A percentile compares a stretch with the other conserved stretches of the same genome.
Conservation (phyloP, 2,329 filamentous ascomycete species). For the Allantophomopsis lycopodina region DNA sequence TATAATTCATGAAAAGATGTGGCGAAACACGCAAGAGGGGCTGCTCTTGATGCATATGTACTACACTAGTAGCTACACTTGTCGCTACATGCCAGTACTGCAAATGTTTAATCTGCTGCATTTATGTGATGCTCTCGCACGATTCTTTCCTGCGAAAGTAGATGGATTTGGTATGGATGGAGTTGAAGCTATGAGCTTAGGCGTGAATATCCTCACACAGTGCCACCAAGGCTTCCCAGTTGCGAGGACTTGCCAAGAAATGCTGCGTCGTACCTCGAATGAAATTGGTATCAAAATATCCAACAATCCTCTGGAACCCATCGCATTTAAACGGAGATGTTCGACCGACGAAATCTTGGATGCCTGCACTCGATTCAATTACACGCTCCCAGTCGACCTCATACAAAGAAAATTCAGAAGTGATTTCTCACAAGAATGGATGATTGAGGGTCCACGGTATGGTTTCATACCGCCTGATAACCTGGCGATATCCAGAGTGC, state of each 20-base stretch:
- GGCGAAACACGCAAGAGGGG: conserved; percentile 17
- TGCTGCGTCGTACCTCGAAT: conserved; percentile 14
- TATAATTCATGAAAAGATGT: conserved; percentile 12
- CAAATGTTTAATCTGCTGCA: conserved; percentile 20
- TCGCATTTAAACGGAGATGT: conserved; percentile 5
- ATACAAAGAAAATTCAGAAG: conserved; percentile 15
- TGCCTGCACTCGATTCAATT: conserved; percentile 16
- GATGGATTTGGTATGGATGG: conserved; percentile 11
- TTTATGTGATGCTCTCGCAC: conserved; percentile 15
- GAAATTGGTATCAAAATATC: conserved; percentile 12
- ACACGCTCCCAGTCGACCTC: conserved; percentile 13
- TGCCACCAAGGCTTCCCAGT: conserved; percentile 15
- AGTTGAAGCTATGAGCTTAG: conserved; percentile 13
- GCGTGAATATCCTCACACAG: conserved; percentile 14
- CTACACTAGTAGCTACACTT: conserved; percentile 15
- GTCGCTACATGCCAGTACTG: conserved; percentile 17
- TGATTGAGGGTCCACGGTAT: conserved; percentile 5
- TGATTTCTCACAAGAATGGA: conserved; percentile 16
- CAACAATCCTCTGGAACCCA: conserved; percentile 5
- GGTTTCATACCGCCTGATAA: conserved; percentile 5
- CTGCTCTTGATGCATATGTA: conserved; percentile 15
- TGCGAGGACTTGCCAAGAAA: conserved; percentile 16
- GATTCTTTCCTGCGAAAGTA: conserved; percentile 14
- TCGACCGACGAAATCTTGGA: conserved; percentile 17
- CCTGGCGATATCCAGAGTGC: not conserved